Evolutionary conservation across 139 green algal species (phyloP), one percentile per base, ranked within the genome.

Genomic region (Chlorella sp.): DNA sequence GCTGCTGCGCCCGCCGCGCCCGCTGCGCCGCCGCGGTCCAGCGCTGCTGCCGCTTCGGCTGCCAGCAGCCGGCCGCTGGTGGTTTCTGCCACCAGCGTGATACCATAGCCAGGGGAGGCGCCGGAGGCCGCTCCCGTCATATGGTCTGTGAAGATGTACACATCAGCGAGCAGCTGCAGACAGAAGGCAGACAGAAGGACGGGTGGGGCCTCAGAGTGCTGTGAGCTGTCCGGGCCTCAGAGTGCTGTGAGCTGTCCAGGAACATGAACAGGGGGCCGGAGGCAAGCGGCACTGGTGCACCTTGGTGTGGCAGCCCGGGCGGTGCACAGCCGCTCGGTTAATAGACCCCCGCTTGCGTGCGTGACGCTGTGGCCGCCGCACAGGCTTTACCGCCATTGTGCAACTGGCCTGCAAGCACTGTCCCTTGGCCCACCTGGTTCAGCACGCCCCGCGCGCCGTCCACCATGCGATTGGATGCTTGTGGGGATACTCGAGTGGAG

Each of bases 121-220:
- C 94, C 96, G 18, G 88, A 85, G n/a, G 92, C 87, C 13, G 70
- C 78, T 2, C 96, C 96, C 25, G 72, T 92, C 74, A 94, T 90
- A 67, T 98, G 95, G 83, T 99, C 98, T 0, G 98, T 99, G 91
- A 99, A 99, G 73, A 99, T 97, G 90, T 96, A 99, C 63, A 99
- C 98, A 80, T 99, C 98, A 2, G 97, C 91, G 68, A 99, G 91
- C 76, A 99, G 91, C 44, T 85, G 81, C 70, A 62, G 25, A 25
- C 56, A 30, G 13, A 71, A 62, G 26, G 7, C 34, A 34, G 21
- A 69, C n/a, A n/a, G n/a, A n/a, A n/a, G n/a, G n/a, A n/a, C n/a
- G n/a, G n/a, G n/a, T n/a, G n/a, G n/a, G n/a, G n/a, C n/a, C n/a
- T n/a, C n/a, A n/a, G n/a, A n/a, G n/a, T n/a, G n/a, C n/a, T n/a